phyloP scores from a whole-genome alignment of 176 grass and related monocot species.

The Bromus sterilis region DNA sequence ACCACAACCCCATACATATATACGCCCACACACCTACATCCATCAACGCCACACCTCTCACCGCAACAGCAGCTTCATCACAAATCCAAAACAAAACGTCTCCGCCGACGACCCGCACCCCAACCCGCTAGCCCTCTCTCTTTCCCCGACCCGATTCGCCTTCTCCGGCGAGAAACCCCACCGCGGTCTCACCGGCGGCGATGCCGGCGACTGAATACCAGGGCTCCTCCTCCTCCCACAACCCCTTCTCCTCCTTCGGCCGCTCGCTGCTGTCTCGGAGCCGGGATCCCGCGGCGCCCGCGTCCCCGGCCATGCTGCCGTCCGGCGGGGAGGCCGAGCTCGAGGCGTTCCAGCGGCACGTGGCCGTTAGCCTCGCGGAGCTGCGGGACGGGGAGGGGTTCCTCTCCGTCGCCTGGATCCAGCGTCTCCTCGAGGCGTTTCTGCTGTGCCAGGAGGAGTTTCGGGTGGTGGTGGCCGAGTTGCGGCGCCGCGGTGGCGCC shows the following conservation, averaged over 20 bases:
- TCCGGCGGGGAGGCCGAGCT: conserved; percentile 14
- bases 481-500: conserved; percentile 15
- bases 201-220: conserved; percentile 90
- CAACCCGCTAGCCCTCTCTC: not conserved
- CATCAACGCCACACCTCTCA: not conserved
- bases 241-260: conserved; percentile 60
- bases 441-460: conserved; percentile 73
- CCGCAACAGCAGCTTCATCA: not conserved
- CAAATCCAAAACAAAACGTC: not conserved
- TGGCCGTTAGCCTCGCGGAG: conserved; percentile 42
- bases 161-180: not conserved
- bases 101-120: not conserved
- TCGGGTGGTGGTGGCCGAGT: conserved; percentile 25
- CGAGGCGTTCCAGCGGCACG: conserved; percentile 64
- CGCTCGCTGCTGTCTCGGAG: conserved; percentile 57
- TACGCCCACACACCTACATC: not conserved
- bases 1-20: conserved; percentile 5
- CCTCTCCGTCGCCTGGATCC: conserved; percentile 65
- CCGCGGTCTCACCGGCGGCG: conserved; percentile 3
- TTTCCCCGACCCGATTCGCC: not conserved
- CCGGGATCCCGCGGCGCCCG: conserved; percentile 38
- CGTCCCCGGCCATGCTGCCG: conserved; percentile 15
- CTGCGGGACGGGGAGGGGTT: conserved; percentile 28
- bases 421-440: conserved; percentile 67
- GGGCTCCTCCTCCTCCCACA: conserved; percentile 37